phyloP scores from a whole-genome alignment of 306 rosid species.

The Quercus variabilis region DNA sequence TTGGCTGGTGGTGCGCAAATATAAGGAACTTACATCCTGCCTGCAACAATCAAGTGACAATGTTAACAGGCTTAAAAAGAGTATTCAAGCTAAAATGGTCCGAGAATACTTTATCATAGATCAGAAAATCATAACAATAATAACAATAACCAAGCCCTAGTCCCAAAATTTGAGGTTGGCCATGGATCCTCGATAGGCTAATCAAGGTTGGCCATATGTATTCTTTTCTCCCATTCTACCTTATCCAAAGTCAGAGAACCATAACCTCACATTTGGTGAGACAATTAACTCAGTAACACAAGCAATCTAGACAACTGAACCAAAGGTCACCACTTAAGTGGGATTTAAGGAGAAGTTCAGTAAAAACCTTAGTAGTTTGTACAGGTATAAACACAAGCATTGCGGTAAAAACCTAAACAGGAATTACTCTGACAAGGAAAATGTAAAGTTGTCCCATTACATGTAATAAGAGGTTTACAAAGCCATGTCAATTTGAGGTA shows the following conservation, averaged over 20 bases:
- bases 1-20: conserved; percentile 90
- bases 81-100: conserved; percentile 2
- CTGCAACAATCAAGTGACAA: conserved; percentile 41
- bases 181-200: too few relatives aligned
- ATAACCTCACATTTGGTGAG: background rate
- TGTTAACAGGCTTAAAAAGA: conserved; percentile 5
- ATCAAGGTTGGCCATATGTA: too few relatives aligned
- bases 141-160: too few relatives aligned
- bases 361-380: background rate
- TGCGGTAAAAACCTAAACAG: background rate
- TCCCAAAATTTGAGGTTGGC: too few relatives aligned
- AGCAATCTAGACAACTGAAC: background rate
- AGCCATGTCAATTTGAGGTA: background rate
- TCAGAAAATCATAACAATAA: too few relatives aligned
- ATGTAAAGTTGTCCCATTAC: background rate
- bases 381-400: background rate
- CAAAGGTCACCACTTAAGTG: background rate
- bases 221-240: too few relatives aligned
- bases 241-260: background rate
- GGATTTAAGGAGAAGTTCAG: background rate
- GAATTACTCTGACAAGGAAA: background rate
- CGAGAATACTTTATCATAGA: too few relatives aligned
- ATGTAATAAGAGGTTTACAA: background rate
- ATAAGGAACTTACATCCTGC: conserved; percentile 97
- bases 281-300: background rate